Percentiles rank a stretch among this genome's conserved stretches.
These are phyloP conservation scores for Castanea mollissima DNA, from an alignment of 306 rosid genomes.

Conservation along the genomic window DNA sequence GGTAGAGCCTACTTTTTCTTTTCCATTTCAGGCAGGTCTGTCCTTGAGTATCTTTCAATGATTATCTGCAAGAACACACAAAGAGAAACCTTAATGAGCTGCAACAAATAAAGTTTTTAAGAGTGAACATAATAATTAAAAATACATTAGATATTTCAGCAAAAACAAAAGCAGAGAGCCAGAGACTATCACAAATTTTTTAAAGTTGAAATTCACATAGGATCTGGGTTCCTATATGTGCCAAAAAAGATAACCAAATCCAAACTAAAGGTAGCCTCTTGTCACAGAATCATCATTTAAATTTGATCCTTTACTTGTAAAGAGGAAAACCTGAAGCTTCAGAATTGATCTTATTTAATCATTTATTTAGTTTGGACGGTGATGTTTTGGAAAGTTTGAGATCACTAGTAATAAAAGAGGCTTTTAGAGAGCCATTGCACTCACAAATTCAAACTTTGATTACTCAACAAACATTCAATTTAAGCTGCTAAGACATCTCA, in stretches of 20 bases:
- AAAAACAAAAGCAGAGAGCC: not conserved
- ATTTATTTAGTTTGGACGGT: not conserved
- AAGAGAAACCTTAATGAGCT: slow-evolving; percentile 3
- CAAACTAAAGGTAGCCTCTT: not conserved
- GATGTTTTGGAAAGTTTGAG: too few relatives aligned
- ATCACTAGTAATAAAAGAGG: not conserved
- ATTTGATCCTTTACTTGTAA: not conserved
- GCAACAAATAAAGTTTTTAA: not conserved
- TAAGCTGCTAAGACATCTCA: not conserved
- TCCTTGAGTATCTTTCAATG: slow-evolving; percentile 42
- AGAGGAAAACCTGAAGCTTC: not conserved
- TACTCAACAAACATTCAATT: not conserved
- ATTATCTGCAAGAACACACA: slow-evolving; percentile 35
- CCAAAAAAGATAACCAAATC: not conserved
- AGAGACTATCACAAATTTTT: too few relatives aligned
- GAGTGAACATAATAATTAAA: not conserved
- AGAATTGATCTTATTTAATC: not conserved
- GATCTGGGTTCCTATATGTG: not conserved
- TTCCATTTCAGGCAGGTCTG: slow-evolving; percentile 50
- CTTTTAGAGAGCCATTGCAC: not conserved
- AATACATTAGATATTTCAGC: not conserved
- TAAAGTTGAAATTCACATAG: too few relatives aligned
- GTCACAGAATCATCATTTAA: not conserved
- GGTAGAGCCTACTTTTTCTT: slow-evolving; percentile 44
- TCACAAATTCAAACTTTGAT: not conserved